Conservation (phyloP, 371 early-diverging fungal species). For the Caulochytrium protostelioides region DNA sequence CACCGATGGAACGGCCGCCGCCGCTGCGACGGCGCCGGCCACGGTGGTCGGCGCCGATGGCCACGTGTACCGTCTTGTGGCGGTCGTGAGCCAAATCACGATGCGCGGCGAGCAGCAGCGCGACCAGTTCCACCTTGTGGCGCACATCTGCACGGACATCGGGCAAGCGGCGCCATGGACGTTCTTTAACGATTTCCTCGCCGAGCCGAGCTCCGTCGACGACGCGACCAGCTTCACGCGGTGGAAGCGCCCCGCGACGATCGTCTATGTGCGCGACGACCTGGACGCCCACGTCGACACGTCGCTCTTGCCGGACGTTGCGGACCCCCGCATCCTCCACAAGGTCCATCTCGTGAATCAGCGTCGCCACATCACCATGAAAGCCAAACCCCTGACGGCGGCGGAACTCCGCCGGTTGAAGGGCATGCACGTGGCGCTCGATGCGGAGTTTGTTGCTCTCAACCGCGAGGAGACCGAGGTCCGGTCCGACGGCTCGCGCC, state of each 20-base stretch:
- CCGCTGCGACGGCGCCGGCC: background rate
- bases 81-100: background rate
- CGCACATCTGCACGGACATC: background rate
- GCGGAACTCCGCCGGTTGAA: conserved; percentile 38
- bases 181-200: conserved; percentile 83
- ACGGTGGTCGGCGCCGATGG: background rate
- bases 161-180: conserved; percentile 33
- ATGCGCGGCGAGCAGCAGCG: background rate
- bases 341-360: conserved; percentile 7
- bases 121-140: no score
- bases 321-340: background rate
- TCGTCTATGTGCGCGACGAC: background rate
- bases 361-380: conserved; percentile 25
- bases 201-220: conserved; percentile 40
- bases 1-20: background rate
- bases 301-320: background rate
- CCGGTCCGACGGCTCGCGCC: conserved; percentile 69
- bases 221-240: conserved; percentile 45
- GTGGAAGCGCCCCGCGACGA: conserved; percentile 43
- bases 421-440: conserved; percentile 58
- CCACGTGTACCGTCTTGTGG: background rate
- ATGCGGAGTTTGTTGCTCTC: conserved; percentile 83
- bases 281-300: conserved; percentile 27
- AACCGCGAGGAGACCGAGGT: conserved; percentile 70
- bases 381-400: conserved; percentile 23